Evolutionary conservation across 108 stramenopile species (phyloP), one percentile per base, ranked within the genome.

Genomic region (Fragilariopsis cylindrus): DNA sequence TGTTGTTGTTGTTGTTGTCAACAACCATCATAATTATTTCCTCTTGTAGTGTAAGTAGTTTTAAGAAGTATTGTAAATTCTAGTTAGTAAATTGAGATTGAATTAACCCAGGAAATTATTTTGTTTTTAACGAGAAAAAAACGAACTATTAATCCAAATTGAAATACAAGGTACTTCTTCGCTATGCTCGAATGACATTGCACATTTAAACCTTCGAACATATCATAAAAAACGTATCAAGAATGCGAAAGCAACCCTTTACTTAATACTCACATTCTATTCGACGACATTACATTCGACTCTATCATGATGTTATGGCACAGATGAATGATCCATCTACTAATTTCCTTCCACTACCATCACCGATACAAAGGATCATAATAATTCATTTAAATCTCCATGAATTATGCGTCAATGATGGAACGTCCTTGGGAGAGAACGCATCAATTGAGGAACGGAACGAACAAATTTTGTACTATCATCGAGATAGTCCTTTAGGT

Each of bases 221-320:
- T 30, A 30, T 30, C 30, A 30, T 30, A 30, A 30, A 1, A 30
- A 30, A 30, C 30, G 30, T 30, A 30, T 30, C 30, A 30, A 30
- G 30, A 30, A 30, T 30, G 30, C 30, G 30, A 30, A 30, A 30
- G 30, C 30, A 30, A 30, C 63, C 82, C 82, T 4, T 78, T 68
- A 15, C 90, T 85, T 78, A 91, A 90, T 81, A 95, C 84, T 60
- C 89, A 89, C 94, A 95, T 95, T 74, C 18, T 70, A 46, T 8
- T 60, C 79, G 92, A 86, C 65, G 90, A 89, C 94, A 95, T 95
- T 74, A 21, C 46, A 46, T 8, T 60, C 21, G 21, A 7, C 41
- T 60, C 62, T 21, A 43, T 44, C 62, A 63, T 11, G 62, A 43
- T 63, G 62, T 44, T 13, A 63, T 63, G 62, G 62, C 62, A 63